Evolutionary conservation across 148 eudicot species (phyloP).

Genomic region (Pharnaceum exiguum): DNA sequence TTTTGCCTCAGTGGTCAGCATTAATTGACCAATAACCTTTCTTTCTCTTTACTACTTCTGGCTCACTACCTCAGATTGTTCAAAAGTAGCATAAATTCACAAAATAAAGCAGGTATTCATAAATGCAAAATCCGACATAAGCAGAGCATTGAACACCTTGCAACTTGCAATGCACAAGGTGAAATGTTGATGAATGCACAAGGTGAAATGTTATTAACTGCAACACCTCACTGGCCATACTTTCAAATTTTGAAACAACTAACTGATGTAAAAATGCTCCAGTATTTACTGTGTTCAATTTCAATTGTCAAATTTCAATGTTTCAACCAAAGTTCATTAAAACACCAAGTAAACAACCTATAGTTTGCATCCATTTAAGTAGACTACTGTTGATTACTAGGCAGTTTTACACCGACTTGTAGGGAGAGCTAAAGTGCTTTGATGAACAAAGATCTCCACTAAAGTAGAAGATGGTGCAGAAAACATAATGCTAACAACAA

Average conservation of each 20-base stretch:
- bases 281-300: neutral
- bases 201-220: conserved; percentile 30
- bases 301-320: neutral
- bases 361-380: neutral
- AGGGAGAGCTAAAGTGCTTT: conserved; percentile 22
- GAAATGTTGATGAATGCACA: neutral
- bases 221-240: conserved; percentile 18
- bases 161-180: too few species aligned
- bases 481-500: conserved; percentile 14
- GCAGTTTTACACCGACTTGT: neutral
- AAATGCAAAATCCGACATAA: conserved; percentile 12
- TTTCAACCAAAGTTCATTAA: too few species aligned
- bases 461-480: conserved; percentile 14
- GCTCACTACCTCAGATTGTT: conserved; percentile 10
- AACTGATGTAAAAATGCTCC: conserved; percentile 10
- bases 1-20: conserved; percentile 1
- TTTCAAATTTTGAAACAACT: conserved; percentile 19
- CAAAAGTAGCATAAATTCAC: conserved; percentile 17
- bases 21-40: neutral
- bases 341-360: too few species aligned
- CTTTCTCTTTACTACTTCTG: neutral
- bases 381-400: conserved; percentile 2
- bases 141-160: conserved; percentile 12
- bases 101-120: conserved; percentile 25
- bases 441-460: conserved; percentile 10